phyloP scores from a whole-genome alignment of 2,329 filamentous ascomycete genomes.

The Trichoderma aggressivum region DNA sequence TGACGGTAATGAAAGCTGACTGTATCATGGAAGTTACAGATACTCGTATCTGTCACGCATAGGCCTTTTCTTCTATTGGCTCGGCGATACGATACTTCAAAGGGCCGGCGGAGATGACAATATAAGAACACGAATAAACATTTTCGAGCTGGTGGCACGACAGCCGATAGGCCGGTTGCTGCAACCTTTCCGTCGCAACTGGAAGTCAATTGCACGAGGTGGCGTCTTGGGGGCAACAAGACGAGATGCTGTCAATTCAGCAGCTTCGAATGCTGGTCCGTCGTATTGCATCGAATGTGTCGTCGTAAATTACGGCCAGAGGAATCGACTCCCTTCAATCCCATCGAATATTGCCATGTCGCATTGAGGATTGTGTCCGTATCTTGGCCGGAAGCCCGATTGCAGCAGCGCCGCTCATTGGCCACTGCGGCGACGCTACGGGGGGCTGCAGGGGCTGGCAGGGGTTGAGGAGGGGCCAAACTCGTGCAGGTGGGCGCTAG shows the following conservation, averaged over 20 bases:
- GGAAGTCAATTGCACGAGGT: neutral
- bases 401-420: neutral
- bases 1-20: neutral
- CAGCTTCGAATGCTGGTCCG: neutral
- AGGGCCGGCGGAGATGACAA: conserved; percentile 1
- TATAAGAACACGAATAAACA: neutral
- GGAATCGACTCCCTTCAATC: neutral
- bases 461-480: conserved; percentile 1
- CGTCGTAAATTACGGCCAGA: neutral
- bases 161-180: neutral
- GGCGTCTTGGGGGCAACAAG: neutral
- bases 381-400: neutral
- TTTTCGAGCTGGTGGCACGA: neutral
- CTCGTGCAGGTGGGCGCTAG: neutral
- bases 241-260: neutral
- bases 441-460: conserved; percentile 15
- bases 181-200: neutral
- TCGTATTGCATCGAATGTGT: neutral
- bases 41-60: neutral
- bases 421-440: neutral
- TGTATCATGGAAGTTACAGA: neutral
- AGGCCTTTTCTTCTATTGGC: neutral
- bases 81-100: neutral
- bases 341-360: neutral
- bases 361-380: neutral